Percentiles rank a stretch among this genome's conserved stretches.
Evolutionary conservation across 768 basidiomycete species (phyloP).

Genomic region (Artomyces pyxidatus): DNA sequence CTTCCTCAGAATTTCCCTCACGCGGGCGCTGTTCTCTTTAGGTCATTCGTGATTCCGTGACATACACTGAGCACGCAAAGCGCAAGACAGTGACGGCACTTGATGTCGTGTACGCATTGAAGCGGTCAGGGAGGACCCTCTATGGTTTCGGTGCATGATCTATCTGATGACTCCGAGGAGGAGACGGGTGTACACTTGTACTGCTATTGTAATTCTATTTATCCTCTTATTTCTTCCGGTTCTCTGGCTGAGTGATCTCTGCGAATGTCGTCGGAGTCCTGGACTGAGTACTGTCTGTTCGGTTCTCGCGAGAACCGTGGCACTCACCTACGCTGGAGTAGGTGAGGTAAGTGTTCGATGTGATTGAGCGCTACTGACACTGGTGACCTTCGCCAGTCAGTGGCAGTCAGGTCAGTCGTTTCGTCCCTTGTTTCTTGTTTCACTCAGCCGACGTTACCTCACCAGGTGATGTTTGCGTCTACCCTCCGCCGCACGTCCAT

Average conservation of each 20-base stretch:
- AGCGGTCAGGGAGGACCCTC: slow-evolving; percentile 80
- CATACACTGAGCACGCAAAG: slow-evolving; percentile 98
- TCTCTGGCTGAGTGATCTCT: background rate
- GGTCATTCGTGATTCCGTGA: slow-evolving; percentile 95
- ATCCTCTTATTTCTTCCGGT: background rate
- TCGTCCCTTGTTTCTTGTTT: too few species aligned
- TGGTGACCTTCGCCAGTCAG: too few species aligned
- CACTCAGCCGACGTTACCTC: too few species aligned
- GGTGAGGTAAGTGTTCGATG: too few species aligned
- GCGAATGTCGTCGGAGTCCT: too few species aligned
- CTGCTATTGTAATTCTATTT: slow-evolving; percentile 5
- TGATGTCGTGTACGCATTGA: slow-evolving; percentile 85
- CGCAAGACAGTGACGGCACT: slow-evolving; percentile 92
- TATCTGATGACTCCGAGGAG: slow-evolving; percentile 8
- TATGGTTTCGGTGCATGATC: slow-evolving; percentile 87
- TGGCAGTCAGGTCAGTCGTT: too few species aligned
- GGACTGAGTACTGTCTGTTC: too few species aligned
- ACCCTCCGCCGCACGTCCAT: too few species aligned
- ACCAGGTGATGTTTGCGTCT: too few species aligned
- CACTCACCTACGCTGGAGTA: too few species aligned
- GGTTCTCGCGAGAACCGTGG: too few species aligned
- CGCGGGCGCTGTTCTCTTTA: slow-evolving; percentile 19
- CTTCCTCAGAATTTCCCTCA: background rate
- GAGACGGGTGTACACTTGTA: slow-evolving; percentile 15
- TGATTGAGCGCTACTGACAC: too few species aligned